These are phyloP conservation scores for Casuarina glauca DNA, from an alignment of 306 rosid species.

Conservation along the genomic window DNA sequence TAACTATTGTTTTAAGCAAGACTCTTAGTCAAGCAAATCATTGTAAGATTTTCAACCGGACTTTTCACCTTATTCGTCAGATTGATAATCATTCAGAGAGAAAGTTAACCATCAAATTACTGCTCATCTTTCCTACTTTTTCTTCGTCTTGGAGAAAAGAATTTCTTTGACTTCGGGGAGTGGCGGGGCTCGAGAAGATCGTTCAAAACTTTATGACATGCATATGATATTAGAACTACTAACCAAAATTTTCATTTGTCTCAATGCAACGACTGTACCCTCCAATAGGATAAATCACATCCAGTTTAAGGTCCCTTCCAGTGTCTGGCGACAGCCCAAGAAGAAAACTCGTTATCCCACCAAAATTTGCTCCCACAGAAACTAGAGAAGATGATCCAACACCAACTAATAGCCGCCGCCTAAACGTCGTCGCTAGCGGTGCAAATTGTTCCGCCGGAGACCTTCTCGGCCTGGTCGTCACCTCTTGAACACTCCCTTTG, in stretches of 20 bases:
- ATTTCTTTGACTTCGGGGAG: neutral
- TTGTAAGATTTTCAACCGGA: too few species aligned
- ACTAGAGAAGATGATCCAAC: constrained; percentile 77
- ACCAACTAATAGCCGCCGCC: constrained; percentile 64
- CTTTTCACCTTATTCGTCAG: too few species aligned
- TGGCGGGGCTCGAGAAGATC: neutral
- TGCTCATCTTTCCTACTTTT: too few species aligned
- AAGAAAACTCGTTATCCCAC: constrained; percentile 72
- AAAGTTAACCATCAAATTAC: too few species aligned
- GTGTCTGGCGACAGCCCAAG: constrained; percentile 66
- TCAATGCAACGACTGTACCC: constrained; percentile 85
- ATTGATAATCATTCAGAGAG: too few species aligned
- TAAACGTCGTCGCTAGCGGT: constrained; percentile 51
- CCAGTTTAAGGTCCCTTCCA: constrained; percentile 64
- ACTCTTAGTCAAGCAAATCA: too few species aligned
- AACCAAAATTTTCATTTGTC: constrained; percentile 77
- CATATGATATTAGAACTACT: constrained; percentile 11
- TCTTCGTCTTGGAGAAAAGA: too few species aligned
- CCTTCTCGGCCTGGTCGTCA: constrained; percentile 1
- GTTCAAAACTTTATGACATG: neutral
- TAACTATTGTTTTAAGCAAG: too few species aligned
- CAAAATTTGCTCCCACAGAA: constrained; percentile 80
- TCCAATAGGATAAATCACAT: constrained; percentile 66
- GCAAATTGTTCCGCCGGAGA: constrained; percentile 59
- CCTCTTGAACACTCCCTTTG: constrained; percentile 28